A percentile compares a stretch with the other conserved stretches of the same genome.
These are phyloP conservation scores for Fragaria nilgerrensis DNA, from an alignment of 306 rosid species.

Conservation along the genomic window DNA sequence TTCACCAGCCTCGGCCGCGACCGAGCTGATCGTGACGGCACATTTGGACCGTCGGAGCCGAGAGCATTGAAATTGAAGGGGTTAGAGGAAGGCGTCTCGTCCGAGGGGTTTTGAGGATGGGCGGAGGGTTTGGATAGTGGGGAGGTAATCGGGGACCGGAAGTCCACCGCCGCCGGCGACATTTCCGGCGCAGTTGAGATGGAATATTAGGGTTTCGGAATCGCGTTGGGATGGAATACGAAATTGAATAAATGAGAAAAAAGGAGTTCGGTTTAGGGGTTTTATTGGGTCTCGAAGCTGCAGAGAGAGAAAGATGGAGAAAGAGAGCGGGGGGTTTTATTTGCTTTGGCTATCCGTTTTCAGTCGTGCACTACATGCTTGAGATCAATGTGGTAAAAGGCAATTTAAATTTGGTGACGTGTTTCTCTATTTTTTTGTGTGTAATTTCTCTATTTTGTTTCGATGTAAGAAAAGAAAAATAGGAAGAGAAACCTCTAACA, in stretches of 20 bases:
- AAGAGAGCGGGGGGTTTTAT: not conserved
- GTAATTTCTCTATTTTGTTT: too few species aligned
- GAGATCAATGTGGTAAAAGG: not conserved
- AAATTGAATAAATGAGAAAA: not conserved
- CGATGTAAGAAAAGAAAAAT: too few species aligned
- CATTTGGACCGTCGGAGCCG: conserved; percentile 9
- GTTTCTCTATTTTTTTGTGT: not conserved
- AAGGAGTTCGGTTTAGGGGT: not conserved
- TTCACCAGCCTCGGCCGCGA: conserved; percentile 60
- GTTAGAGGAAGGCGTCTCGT: conserved; percentile 23
- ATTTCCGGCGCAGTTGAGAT: conserved; percentile 23
- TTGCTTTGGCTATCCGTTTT: not conserved
- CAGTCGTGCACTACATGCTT: not conserved
- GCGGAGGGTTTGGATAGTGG: conserved; percentile 18
- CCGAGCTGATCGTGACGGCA: conserved; percentile 26
- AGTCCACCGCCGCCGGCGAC: conserved; percentile 52
- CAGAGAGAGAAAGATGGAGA: not conserved
- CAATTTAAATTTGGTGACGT: not conserved
- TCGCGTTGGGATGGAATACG: not conserved
- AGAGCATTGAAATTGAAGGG: conserved; percentile 26
- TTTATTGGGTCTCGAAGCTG: not conserved
- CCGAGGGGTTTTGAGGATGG: conserved; percentile 26
- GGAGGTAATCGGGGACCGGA: conserved; percentile 42
- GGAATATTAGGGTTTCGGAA: conserved; percentile 37
- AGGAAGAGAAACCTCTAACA: too few species aligned